Evolutionary conservation across 352 stramenopile genomes (phyloP), one percentile per base, ranked within the genome.

Genomic region (Pythium diclinum): DNA sequence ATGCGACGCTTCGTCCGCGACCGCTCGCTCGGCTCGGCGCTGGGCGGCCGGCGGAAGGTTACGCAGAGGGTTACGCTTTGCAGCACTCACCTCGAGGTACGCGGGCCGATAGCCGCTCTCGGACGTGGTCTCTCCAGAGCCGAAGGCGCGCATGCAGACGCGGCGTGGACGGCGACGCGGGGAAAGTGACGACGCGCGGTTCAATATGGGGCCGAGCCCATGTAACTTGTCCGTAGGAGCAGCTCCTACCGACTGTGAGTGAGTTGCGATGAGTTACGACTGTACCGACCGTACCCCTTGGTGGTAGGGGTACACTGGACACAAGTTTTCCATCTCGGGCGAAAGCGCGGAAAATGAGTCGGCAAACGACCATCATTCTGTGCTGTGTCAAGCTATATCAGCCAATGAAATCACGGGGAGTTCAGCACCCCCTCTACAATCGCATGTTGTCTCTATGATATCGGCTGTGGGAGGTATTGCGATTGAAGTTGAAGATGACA

Each of bases 311-410:
- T 28, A 33, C 13, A 58, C 25, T 32, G 13, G 52, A 9, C 1
- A 47, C 33, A 40, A 46, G 34, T 47, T 47, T 47, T 16, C 40
- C 19, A 13, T 17, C 11, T 28, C 25, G 32, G 34, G 36, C 9
- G 19, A 49, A 59, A 47, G 32, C 30, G 33, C 52, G 33, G 52
- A 59, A 59, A 59, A 59, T 59, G 52, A 59, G 52, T 59, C 52
- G 52, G 19, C 32, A 19, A 5, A 59, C 19, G 53, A 59, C 53
- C 32, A 49, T 59, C 53, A 59, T 34, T 59, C 53, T 59, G 33
- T 6, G 0, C 8, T 3, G 10, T 17, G 19, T 7, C 5, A 21
- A 16, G 10, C 5, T 9, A 56, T 38, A 38, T 56, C 49, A 56
- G 49, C 53, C 53, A 59, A 59, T 59, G 14, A 47, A 14, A 47